Percentiles rank a stretch among this genome's conserved stretches.
These are phyloP conservation scores for Tritrichomonas musculus DNA, from an alignment of 208 protist species.

Conservation along the genomic window DNA sequence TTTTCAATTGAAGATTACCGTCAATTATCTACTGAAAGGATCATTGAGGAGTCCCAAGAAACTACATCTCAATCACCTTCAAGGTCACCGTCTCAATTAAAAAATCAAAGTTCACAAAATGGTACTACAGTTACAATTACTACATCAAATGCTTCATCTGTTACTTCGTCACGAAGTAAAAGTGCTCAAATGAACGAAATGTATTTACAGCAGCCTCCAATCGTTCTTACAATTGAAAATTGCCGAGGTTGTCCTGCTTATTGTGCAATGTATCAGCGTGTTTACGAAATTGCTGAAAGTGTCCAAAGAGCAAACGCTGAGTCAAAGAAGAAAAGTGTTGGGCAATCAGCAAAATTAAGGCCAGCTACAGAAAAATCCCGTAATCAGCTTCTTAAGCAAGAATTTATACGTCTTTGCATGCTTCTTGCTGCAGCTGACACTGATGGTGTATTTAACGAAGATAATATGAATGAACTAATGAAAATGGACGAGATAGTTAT, in stretches of 20 bases:
- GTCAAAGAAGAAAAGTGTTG: no score
- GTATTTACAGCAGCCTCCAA: neutral
- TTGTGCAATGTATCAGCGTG: neutral
- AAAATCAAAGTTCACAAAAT: no score
- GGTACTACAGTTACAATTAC: neutral
- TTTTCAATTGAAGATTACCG: neutral
- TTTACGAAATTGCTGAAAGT: neutral
- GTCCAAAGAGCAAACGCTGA: no score
- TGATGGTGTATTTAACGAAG: no score
- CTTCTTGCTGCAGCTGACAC: neutral
- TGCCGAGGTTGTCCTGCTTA: neutral
- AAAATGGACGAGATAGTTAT: no score
- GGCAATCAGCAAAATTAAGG: neutral
- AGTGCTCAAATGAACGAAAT: neutral
- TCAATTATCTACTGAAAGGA: neutral
- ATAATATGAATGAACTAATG: no score
- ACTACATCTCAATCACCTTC: no score
- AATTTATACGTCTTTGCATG: neutral
- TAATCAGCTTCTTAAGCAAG: neutral
- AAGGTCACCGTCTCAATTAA: no score
- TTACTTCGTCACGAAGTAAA: no score
- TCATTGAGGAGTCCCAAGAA: no score
- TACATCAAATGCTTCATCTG: no score
- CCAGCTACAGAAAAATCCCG: neutral
- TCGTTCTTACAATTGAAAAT: neutral